Percentiles rank a stretch among this genome's conserved stretches.
Conservation (phyloP, 2,329 filamentous ascomycete genomes). For the Aspergillus caelatus region DNA sequence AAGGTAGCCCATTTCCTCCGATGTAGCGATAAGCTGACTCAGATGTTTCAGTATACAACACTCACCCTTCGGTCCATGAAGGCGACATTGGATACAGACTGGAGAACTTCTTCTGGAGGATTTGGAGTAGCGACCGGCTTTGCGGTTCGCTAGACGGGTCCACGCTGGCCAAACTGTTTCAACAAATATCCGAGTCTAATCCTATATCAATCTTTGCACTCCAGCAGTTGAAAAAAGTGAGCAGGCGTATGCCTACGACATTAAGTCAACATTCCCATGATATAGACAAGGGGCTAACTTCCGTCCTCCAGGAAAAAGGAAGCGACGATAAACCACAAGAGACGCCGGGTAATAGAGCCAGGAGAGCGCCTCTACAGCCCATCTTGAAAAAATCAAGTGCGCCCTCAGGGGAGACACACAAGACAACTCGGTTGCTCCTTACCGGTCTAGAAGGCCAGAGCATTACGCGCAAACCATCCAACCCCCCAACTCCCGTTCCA, state of each 20-base stretch:
- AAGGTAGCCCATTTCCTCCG: conserved; percentile 41
- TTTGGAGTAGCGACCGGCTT: conserved; percentile 49
- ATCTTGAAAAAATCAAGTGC: conserved; percentile 44
- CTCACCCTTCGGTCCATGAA: conserved; percentile 47
- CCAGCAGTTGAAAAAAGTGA: conserved; percentile 20
- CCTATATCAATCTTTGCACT: conserved; percentile 20
- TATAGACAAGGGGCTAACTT: background rate
- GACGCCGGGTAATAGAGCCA: background rate
- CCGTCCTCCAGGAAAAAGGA: conserved; percentile 1
- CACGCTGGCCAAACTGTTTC: conserved; percentile 47
- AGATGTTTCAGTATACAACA: conserved; percentile 45
- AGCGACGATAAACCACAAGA: background rate
- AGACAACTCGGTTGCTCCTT: conserved; percentile 36
- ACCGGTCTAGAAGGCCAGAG: conserved; percentile 27
- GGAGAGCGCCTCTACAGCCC: conserved; percentile 30
- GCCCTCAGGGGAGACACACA: conserved; percentile 29
- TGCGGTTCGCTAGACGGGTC: conserved; percentile 40
- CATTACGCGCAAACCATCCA: conserved; percentile 30
- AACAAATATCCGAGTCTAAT: conserved; percentile 44
- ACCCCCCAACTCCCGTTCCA: conserved; percentile 25
- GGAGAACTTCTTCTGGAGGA: conserved; percentile 58
- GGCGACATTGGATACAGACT: conserved; percentile 46
- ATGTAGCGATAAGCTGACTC: conserved; percentile 9
- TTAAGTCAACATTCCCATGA: background rate
- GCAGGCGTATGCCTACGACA: background rate